A percentile compares a stretch with the other conserved stretches of the same genome.
These are phyloP conservation scores for Peronospora tabacina DNA, from an alignment of 352 stramenopile genomes.

Conservation along the genomic window DNA sequence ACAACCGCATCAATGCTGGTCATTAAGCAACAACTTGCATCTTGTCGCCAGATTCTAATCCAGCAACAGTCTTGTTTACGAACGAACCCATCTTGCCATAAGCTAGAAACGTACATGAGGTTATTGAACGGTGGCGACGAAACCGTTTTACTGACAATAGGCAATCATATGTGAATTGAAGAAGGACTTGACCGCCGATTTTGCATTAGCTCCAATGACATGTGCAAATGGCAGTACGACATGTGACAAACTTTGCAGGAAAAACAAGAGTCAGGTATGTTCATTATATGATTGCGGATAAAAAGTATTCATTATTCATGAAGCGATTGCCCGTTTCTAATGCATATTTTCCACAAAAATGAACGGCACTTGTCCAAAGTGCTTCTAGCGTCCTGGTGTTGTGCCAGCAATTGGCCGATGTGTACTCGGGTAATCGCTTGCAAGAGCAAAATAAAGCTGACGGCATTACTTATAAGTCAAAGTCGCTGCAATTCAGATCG, in stretches of 20 bases:
- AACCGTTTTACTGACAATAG: constrained; percentile 55
- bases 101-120: too few species aligned
- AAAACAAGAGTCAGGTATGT: constrained; percentile 53
- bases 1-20: constrained; percentile 20
- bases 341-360: too few species aligned
- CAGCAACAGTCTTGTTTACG: constrained; percentile 13
- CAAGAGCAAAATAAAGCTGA: neutral
- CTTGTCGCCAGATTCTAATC: constrained; percentile 7
- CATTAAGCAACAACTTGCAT: constrained; percentile 18
- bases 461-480: neutral
- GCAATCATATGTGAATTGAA: constrained; percentile 62
- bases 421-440: neutral
- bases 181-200: constrained; percentile 67
- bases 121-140: too few species aligned
- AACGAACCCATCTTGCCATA: too few species aligned
- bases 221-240: constrained; percentile 65
- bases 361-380: neutral
- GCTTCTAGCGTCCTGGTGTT: neutral
- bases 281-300: constrained; percentile 39
- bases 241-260: constrained; percentile 36
- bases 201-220: constrained; percentile 65
- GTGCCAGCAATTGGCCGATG: neutral
- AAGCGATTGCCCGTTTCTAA: neutral
- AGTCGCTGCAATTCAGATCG: constrained; percentile 19
- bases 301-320: too few species aligned